Evolutionary conservation across 2,329 filamentous ascomycete genomes (phyloP).

Genomic region (Coniosporium tulheliwenetii): DNA sequence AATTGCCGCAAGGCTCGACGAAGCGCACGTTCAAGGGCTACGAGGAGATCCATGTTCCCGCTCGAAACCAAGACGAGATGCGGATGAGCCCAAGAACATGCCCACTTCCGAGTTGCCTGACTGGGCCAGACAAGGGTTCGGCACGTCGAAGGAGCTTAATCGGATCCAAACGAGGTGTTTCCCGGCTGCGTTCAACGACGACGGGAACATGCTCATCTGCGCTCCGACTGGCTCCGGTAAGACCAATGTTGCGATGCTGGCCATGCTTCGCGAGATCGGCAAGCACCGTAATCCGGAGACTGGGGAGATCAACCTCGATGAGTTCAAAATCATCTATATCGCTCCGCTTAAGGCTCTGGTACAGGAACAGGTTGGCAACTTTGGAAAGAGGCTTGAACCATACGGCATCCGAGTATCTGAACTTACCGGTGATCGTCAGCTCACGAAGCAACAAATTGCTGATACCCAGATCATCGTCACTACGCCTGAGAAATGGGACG

Average conservation of each 20-base stretch:
- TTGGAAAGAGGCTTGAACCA: conserved; percentile 76
- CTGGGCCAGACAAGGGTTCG: conserved; percentile 80
- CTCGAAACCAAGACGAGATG: conserved; percentile 71
- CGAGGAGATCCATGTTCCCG: conserved; percentile 92
- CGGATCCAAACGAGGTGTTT: conserved; percentile 92
- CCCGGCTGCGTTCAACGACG: conserved; percentile 77
- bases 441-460: conserved; percentile 95
- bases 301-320: conserved; percentile 87
- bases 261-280: conserved; percentile 89
- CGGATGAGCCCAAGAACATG: conserved; percentile 59
- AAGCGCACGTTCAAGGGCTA: conserved; percentile 96
- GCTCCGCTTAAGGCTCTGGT: conserved; percentile 91
- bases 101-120: conserved; percentile 80
- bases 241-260: conserved; percentile 96
- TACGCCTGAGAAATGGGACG: conserved; percentile 97
- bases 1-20: conserved; percentile 82
- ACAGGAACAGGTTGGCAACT: conserved; percentile 95
- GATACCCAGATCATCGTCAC: conserved; percentile 98
- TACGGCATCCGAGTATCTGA: conserved; percentile 92
- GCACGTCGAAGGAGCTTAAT: conserved; percentile 73
- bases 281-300: conserved; percentile 82
- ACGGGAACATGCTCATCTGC: conserved; percentile 96
- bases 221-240: conserved; percentile 95
- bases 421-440: conserved; percentile 89
- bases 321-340: conserved; percentile 98